These are phyloP conservation scores for Cantharellus cinnabarinus DNA, from an alignment of 768 basidiomycete species.

Conservation along the genomic window DNA sequence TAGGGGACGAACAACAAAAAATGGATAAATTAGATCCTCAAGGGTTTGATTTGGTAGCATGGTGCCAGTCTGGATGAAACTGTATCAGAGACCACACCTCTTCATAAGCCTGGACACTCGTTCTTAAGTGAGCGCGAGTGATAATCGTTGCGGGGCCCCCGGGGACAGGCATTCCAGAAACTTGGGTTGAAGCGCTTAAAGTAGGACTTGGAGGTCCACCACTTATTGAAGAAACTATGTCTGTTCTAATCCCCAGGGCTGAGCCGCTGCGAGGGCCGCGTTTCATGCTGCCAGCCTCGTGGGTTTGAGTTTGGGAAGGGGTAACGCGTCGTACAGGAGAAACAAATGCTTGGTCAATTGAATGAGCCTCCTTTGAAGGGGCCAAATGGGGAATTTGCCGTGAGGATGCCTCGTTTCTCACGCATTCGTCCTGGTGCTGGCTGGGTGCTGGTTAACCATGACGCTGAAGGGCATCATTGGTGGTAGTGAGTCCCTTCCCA, in stretches of 20 bases:
- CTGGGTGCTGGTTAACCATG: too few species aligned
- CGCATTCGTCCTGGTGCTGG: too few species aligned
- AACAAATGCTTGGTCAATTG: too few species aligned
- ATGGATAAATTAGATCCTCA: not conserved
- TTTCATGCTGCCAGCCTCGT: too few species aligned
- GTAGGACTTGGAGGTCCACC: slow-evolving; percentile 21
- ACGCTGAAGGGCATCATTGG: too few species aligned
- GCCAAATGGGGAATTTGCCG: too few species aligned
- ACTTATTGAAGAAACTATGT: not conserved
- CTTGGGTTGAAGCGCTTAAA: slow-evolving; percentile 71
- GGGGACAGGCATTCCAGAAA: slow-evolving; percentile 20
- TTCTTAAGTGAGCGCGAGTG: slow-evolving; percentile 56
- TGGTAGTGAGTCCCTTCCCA: too few species aligned
- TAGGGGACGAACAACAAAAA: slow-evolving; percentile 15
- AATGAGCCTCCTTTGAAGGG: too few species aligned
- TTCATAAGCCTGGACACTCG: slow-evolving; percentile 60
- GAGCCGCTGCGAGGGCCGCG: not conserved
- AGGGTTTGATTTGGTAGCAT: not conserved
- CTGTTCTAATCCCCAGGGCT: not conserved
- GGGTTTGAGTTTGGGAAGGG: too few species aligned
- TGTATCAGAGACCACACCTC: slow-evolving; percentile 29
- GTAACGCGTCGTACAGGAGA: too few species aligned
- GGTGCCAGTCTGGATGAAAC: not conserved
- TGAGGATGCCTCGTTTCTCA: too few species aligned
- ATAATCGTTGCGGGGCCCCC: slow-evolving; percentile 41